Percentiles rank a stretch among this genome's conserved stretches.
These are phyloP conservation scores for Phytophthora constricta DNA, from an alignment of 352 stramenopile genomes.

Conservation along the genomic window DNA sequence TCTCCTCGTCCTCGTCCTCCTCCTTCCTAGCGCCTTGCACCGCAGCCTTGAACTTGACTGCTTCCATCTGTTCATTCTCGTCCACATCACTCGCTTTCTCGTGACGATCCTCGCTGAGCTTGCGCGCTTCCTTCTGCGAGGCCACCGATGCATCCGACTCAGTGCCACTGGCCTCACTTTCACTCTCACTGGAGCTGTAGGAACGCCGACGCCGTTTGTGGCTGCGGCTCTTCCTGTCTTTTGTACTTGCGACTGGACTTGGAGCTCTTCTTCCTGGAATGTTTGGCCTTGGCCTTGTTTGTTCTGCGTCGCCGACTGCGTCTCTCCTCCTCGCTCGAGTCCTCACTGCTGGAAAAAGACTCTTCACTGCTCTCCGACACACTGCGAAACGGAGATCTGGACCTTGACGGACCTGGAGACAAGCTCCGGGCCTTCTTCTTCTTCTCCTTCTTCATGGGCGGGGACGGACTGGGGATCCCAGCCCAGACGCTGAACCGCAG, in stretches of 20 bases:
- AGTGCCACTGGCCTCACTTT: conserved; percentile 30
- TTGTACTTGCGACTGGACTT: conserved; percentile 45
- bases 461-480: conserved; percentile 70
- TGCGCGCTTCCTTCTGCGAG: conserved; percentile 31
- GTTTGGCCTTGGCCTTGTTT: conserved; percentile 37
- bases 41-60: conserved; percentile 87
- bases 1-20: conserved; percentile 86
- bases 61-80: conserved; percentile 79
- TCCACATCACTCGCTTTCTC: conserved; percentile 26
- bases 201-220: conserved; percentile 33
- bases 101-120: conserved; percentile 16
- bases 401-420: conserved; percentile 19
- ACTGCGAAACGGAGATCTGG: conserved; percentile 31
- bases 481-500: conserved; percentile 80
- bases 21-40: conserved; percentile 74
- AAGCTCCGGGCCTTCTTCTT: conserved; percentile 24
- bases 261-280: conserved; percentile 48
- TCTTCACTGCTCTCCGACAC: conserved; percentile 15
- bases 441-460: conserved; percentile 53
- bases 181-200: conserved; percentile 35
- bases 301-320: conserved; percentile 43
- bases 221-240: conserved; percentile 33
- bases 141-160: conserved; percentile 32
- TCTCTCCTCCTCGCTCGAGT: conserved; percentile 36
- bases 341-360: conserved; percentile 22